Base-by-base conservation (phyloP, 192 early-diverging fungal species). In the Spinellus fusiger region DNA sequence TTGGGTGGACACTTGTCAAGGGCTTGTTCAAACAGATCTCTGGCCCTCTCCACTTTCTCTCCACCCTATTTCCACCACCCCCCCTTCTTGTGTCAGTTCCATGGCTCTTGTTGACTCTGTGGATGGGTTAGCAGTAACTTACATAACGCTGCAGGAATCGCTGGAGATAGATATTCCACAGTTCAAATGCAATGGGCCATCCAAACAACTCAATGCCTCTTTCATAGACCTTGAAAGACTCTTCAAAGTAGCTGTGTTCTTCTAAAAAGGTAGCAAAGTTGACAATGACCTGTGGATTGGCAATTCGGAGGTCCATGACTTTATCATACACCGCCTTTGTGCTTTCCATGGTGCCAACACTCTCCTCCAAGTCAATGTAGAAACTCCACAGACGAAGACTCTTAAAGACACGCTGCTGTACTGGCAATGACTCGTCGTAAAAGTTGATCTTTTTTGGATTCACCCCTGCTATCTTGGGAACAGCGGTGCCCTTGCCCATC, bases 11-110 rank as follows among this genome's bases (percentile, higher is more conserved):
- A 89, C 35, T 85, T 84, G 46, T 88, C 87, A 13, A 98, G 53
- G 16, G 97, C 93, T 70, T 95, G 89, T 76, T 99, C 97, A 61
- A 94, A 96, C 50, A 99, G 76, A 69, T 98, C 97, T 61, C 97
- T 83, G 0, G 93, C 74, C 18, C 97, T 84, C 75, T 99, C 97
- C 3, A 97, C 65, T 65, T 94, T 90, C 2, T 81, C 63, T 28
- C 88, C 92, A n/a, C 83, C 88, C 79, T 81, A 56, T 31, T 40
- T 25, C n/a, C 13, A n/a, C n/a, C n/a, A n/a, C n/a, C n/a, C n/a
- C n/a, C n/a, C n/a, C n/a, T n/a, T n/a, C n/a, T n/a, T n/a, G n/a
- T n/a, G n/a, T n/a, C n/a, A n/a, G n/a, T n/a, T n/a, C n/a, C n/a
- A 52, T 31, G 26, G 35, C 0, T 46, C 18, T 40, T n/a, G 23